phyloP scores from a whole-genome alignment of 305 asterid species.

The Fraxinus greggii region DNA sequence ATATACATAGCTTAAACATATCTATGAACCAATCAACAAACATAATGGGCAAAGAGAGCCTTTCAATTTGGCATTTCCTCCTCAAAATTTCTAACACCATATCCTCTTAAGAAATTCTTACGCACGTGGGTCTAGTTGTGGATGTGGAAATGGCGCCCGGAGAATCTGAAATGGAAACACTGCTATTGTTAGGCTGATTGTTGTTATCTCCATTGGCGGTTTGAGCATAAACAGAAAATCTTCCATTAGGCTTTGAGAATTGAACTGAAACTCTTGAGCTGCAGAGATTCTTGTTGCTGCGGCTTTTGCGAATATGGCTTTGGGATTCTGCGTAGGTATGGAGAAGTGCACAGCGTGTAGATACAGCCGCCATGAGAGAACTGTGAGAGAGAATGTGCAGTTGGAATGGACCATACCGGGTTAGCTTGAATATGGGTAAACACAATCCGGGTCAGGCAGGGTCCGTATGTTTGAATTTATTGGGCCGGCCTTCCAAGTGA shows the following conservation, averaged over 20 bases:
- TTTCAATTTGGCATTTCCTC: not conserved
- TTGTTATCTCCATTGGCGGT: conserved; percentile 34
- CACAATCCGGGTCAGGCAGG: not conserved
- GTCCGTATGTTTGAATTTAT: not conserved
- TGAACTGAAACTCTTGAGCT: conserved; percentile 13
- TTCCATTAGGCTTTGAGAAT: conserved; percentile 24
- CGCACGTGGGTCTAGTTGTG: conserved; percentile 36
- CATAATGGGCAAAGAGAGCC: not conserved
- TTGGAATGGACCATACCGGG: not conserved
- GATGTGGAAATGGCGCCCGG: conserved; percentile 34
- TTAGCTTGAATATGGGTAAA: not conserved
- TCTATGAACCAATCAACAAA: not conserved
- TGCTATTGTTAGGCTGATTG: conserved; percentile 31
- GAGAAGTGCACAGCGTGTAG: conserved; percentile 30
- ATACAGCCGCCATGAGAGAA: conserved; percentile 56
- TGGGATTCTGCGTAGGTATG: conserved; percentile 25
- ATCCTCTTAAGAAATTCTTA: not conserved
- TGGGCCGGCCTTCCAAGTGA: not conserved
- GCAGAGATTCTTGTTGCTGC: not conserved
- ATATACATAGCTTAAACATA: not conserved
- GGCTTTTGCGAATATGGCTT: conserved; percentile 18
- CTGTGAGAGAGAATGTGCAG: not conserved
- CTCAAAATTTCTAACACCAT: not conserved
- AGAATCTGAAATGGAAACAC: conserved; percentile 37
- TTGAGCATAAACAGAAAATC: conserved; percentile 44